A percentile compares a stretch with the other conserved stretches of the same genome.
Evolutionary conservation across 2,329 filamentous ascomycete species (phyloP).

Genomic region (Hysterium pulicare): DNA sequence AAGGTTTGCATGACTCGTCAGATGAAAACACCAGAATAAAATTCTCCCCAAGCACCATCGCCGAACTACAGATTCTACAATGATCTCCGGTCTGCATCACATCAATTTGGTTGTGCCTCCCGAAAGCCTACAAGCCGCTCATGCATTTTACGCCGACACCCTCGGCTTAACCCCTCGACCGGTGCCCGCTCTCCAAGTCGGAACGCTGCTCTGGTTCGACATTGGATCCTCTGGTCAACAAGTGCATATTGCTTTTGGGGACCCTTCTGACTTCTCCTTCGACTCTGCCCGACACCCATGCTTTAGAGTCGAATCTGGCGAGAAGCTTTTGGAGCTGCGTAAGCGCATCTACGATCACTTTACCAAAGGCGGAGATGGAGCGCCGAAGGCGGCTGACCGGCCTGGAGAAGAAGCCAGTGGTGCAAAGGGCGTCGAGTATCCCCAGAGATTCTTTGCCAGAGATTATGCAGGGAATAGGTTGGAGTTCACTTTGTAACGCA

Average conservation of each 20-base stretch:
- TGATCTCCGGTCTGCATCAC: background rate
- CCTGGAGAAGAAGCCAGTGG: slow-evolving; percentile 51
- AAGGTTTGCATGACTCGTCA: too few relatives aligned
- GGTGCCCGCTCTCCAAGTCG: slow-evolving; percentile 53
- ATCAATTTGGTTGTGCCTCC: background rate
- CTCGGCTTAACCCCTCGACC: slow-evolving; percentile 52
- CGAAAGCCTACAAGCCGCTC: background rate
- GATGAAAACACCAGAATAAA: too few relatives aligned
- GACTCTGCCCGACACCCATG: slow-evolving; percentile 55
- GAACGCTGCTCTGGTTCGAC: slow-evolving; percentile 58
- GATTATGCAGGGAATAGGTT: slow-evolving; percentile 41
- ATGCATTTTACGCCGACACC: slow-evolving; percentile 29
- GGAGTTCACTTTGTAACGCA: slow-evolving; percentile 39
- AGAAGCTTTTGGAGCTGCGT: slow-evolving; percentile 49
- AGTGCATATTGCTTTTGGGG: slow-evolving; percentile 53
- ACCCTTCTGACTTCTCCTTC: slow-evolving; percentile 30
- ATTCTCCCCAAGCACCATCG: too few relatives aligned
- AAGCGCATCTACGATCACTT: slow-evolving; percentile 52
- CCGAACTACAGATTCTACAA: too few relatives aligned
- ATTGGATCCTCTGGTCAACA: slow-evolving; percentile 55
- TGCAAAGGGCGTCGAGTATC: slow-evolving; percentile 56
- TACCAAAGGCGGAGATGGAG: slow-evolving; percentile 46
- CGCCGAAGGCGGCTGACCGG: slow-evolving; percentile 54
- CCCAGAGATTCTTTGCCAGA: slow-evolving; percentile 59
- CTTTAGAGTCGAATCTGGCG: slow-evolving; percentile 50